Conservation (phyloP, 805 yeast genomes). For the Saccharomycopsis babjevae region DNA sequence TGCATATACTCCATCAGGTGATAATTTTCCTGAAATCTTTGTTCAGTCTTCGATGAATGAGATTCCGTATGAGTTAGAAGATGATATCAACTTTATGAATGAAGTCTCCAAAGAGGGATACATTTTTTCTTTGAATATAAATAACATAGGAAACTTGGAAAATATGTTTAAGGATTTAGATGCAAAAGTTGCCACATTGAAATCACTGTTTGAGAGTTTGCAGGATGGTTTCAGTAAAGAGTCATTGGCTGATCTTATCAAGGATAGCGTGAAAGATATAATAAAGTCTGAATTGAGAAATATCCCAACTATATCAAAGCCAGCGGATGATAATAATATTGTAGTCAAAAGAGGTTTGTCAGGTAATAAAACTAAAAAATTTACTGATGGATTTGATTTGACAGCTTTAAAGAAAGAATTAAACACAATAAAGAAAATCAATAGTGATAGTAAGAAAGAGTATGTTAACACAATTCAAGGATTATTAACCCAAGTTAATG, state of each 20-base stretch:
- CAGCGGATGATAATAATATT: background rate
- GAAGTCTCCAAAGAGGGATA: conserved; percentile 49
- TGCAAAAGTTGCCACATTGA: conserved; percentile 22
- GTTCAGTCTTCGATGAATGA: conserved; percentile 50
- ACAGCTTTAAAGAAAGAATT: conserved; percentile 34
- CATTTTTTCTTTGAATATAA: conserved; percentile 48
- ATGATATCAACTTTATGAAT: conserved; percentile 33
- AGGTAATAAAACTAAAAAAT: background rate
- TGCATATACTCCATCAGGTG: conserved; percentile 67
- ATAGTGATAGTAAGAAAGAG: conserved; percentile 32
- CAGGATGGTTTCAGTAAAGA: background rate
- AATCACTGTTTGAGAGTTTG: conserved; percentile 16
- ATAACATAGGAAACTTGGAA: conserved; percentile 23
- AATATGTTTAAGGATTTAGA: conserved; percentile 17
- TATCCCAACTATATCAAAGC: background rate
- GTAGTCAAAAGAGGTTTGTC: background rate
- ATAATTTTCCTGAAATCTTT: conserved; percentile 69
- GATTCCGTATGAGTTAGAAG: conserved; percentile 75
- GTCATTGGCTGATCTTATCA: background rate
- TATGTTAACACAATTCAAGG: conserved; percentile 35
- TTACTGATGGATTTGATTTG: background rate
- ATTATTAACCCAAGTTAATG: conserved; percentile 36
- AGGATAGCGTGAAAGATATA: background rate
- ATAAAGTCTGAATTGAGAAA: background rate
- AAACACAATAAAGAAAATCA: conserved; percentile 48